Evolutionary conservation across 345 rosid genomes (phyloP), one percentile per base, ranked within the genome.

Genomic region (Camelina hispida): DNA sequence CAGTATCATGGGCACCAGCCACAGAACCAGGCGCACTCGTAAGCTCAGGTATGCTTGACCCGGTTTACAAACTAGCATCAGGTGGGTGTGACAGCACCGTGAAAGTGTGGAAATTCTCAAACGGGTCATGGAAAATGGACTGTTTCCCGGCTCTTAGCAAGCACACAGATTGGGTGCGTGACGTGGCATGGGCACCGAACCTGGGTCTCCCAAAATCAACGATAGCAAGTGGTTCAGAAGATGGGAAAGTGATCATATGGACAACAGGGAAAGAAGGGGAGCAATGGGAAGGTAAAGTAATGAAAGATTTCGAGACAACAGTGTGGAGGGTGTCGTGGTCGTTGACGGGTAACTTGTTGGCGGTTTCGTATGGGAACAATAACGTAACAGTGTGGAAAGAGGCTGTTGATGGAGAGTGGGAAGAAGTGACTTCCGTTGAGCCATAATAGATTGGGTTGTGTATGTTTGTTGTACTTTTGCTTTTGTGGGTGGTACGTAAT

Each of bases 141-240:
- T 85, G 89, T 73, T 79, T 71, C 77, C 91, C 89, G 16, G 83
- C 91, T 32, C 86, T 85, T 28, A 83, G 81, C 67, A 87, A 74
- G 83, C 91, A 87, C 74, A 81, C 79, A 7, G 89, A 87, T 32
- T 84, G 91, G 91, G 89, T 87, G 2, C 78, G 87, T n/a, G 91
- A 85, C 42, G 91, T 87, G 66, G 89, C 89, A 0, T 87, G 91
- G 91, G 91, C 91, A 57, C 91, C 91, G 2, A 87, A 84, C 80
- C 74, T 87, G 78, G 91, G 91, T 47, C 87, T 87, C 22, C 86
- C 85, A 1, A 87, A 87, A 64, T 85, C 89, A 37, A 87, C 89
- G 38, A 82, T 87, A 58, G 91, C 89, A 0, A 87, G 91, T 43
- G 86, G 84, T 6, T 87, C 91, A 20, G 86, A 87, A 68, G 91